Evolutionary conservation across 768 basidiomycete genomes (phyloP).

Genomic region (Hypholoma sublateritium): DNA sequence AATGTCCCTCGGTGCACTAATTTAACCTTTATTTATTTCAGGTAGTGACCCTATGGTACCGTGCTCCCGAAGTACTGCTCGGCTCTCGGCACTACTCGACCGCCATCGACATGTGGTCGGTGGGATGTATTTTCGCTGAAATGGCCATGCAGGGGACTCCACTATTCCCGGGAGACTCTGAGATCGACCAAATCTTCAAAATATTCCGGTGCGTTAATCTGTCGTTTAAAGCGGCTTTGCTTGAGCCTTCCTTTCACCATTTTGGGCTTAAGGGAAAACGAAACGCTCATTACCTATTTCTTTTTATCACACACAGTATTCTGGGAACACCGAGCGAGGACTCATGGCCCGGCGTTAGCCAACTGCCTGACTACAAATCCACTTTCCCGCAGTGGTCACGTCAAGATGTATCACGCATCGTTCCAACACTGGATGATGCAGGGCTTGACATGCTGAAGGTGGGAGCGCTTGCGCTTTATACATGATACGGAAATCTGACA

Average conservation of each 20-base stretch:
- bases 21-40: slow-evolving; percentile 29
- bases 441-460: slow-evolving; percentile 85
- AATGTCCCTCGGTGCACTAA: slow-evolving; percentile 14
- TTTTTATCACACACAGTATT: slow-evolving; percentile 49
- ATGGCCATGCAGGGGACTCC: slow-evolving; percentile 92
- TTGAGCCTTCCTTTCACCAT: not conserved
- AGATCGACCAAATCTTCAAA: slow-evolving; percentile 99
- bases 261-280: not conserved
- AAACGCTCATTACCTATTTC: not conserved
- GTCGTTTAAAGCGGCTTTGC: too few species aligned
- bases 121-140: slow-evolving; percentile 97
- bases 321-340: slow-evolving; percentile 94
- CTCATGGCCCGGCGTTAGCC: slow-evolving; percentile 86
- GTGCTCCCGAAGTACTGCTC: slow-evolving; percentile 94
- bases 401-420: slow-evolving; percentile 66
- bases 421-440: slow-evolving; percentile 69
- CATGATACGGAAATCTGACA: not conserved
- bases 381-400: slow-evolving; percentile 95
- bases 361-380: slow-evolving; percentile 91
- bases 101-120: slow-evolving; percentile 99
- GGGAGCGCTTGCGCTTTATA: slow-evolving; percentile 11
- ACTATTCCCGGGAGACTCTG: slow-evolving; percentile 97
- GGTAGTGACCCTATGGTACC: slow-evolving; percentile 99
- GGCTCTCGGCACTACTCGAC: slow-evolving; percentile 97
- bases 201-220: slow-evolving; percentile 80